Base-by-base conservation (phyloP, 2,329 filamentous ascomycete genomes). In the Paracorniculantispora psalliotae region DNA sequence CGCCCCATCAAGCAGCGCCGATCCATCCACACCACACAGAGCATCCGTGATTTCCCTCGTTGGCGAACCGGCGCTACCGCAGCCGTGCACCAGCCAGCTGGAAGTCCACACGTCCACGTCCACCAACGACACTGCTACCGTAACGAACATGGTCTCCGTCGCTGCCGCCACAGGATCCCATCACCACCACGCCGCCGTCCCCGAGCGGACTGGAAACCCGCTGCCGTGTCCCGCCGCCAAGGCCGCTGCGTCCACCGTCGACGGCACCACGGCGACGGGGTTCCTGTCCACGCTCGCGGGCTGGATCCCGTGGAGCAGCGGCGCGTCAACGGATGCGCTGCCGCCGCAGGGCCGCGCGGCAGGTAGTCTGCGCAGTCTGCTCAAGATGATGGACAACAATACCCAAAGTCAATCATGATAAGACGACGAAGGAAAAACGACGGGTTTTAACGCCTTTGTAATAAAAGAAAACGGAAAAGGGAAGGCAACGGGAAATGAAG, bases 31-130 rank as follows among this genome's bases (percentile, higher is more conserved):
- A 61, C 76, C 77, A 7, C 35, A 37, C 25, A 19, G 49, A 15
- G 44, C 54, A 23, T 26, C 55, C 10, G 43, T 48, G n/a, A 43
- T 37, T 15, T 46, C 43, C 19, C 72, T 87, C 12, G 70, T 84
- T 7, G 78, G 84, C 63, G 77, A 81, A 55, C 83, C 80, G 4
- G 81, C 83, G n/a, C 67, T 77, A 19, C 82, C 84, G 1, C 80
- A 83, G 63, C 84, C 81, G 1, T 85, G 82, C 0, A 79, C 71
- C 28, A 81, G 73, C 57, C 75, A 81, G 55, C 70, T 83, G 1
- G 75, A 80, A 59, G 78, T 80, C 17, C 74, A 77, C 61, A 71
- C 74, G 9, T 66, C 70, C 7, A 65, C 69, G 39, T 57, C 49
- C 53, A 48, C 39, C 60, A 17, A 21, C 17, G 28, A 55, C 41